phyloP scores from a whole-genome alignment of 805 yeast species.

The Metschnikowia kofuensis region DNA sequence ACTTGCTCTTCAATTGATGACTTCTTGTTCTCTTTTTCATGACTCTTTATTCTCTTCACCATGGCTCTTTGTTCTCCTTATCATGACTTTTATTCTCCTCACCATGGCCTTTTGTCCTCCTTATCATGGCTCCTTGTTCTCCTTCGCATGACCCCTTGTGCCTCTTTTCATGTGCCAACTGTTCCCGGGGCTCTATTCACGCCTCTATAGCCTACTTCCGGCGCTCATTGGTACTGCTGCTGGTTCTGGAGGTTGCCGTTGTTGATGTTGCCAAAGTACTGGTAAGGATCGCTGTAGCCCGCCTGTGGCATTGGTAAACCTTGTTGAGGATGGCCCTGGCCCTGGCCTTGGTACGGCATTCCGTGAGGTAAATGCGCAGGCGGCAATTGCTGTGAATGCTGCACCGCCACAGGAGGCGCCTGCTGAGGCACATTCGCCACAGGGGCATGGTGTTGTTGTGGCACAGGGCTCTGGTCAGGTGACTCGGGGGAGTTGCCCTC shows the following conservation, averaged over 20 bases:
- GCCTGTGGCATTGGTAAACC: slow-evolving; percentile 45
- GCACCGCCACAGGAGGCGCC: slow-evolving; percentile 25
- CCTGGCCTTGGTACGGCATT: slow-evolving; percentile 42
- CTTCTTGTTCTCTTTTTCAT: too few relatives aligned
- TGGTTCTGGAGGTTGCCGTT: slow-evolving; percentile 46
- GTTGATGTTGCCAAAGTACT: slow-evolving; percentile 57
- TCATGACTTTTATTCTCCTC: too few relatives aligned
- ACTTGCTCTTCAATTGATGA: too few relatives aligned
- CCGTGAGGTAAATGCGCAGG: slow-evolving; percentile 44
- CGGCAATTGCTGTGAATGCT: slow-evolving; percentile 28
- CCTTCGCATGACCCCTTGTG: too few relatives aligned
- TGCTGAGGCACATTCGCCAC: slow-evolving; percentile 22
- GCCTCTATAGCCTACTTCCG: background rate
- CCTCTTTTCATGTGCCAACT: too few relatives aligned
- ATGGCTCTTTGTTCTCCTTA: too few relatives aligned
- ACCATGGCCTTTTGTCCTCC: too few relatives aligned
- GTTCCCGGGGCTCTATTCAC: too few relatives aligned
- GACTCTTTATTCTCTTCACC: too few relatives aligned
- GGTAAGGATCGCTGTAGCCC: slow-evolving; percentile 57
- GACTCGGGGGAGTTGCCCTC: slow-evolving; percentile 45
- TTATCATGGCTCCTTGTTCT: too few relatives aligned
- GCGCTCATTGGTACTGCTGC: slow-evolving; percentile 52
- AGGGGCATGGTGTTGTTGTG: slow-evolving; percentile 23
- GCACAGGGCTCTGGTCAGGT: slow-evolving; percentile 40
- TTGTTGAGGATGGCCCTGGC: slow-evolving; percentile 39